Percentiles rank a stretch among this genome's conserved stretches.
phyloP scores from a whole-genome alignment of 805 yeast species.

The Ogataea ganodermae region DNA sequence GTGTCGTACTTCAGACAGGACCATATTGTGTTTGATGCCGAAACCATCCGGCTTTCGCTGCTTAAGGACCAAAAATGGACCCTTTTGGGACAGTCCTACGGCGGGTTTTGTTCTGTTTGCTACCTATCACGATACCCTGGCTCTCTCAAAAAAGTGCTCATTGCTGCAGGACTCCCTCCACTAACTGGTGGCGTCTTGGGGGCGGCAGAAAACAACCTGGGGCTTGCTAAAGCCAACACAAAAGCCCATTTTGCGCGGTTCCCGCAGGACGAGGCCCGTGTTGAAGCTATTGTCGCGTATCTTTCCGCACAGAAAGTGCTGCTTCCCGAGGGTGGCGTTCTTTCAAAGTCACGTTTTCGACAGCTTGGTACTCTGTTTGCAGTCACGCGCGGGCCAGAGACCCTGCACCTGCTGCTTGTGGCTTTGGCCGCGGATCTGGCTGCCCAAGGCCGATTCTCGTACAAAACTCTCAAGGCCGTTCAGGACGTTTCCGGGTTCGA shows the following conservation, averaged over 20 bases:
- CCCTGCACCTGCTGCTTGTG: conserved; percentile 46
- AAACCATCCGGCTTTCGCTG: conserved; percentile 43
- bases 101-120: conserved; percentile 54
- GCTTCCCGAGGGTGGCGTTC: conserved; percentile 53
- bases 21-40: conserved; percentile 53
- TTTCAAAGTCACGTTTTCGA: conserved; percentile 54
- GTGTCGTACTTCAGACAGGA: conserved; percentile 53
- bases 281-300: conserved; percentile 40
- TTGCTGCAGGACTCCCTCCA: conserved; percentile 65
- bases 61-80: conserved; percentile 43
- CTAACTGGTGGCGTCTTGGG: conserved; percentile 43
- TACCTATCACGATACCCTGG: conserved; percentile 48
- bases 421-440: conserved; percentile 43
- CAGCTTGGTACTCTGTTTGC: conserved; percentile 56
- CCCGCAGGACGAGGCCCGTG: conserved; percentile 46
- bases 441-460: conserved; percentile 40
- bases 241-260: conserved; percentile 47
- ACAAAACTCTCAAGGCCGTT: conserved; percentile 36
- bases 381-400: conserved; percentile 50
- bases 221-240: conserved; percentile 50
- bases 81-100: conserved; percentile 55
- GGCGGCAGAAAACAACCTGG: conserved; percentile 50
- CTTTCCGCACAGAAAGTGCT: conserved; percentile 33
- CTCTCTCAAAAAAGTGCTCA: conserved; percentile 44
- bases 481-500: conserved; percentile 46